Evolutionary conservation across 306 rosid species (phyloP), one percentile per base, ranked within the genome.

Genomic region (Cucurbita argyrosperma): DNA sequence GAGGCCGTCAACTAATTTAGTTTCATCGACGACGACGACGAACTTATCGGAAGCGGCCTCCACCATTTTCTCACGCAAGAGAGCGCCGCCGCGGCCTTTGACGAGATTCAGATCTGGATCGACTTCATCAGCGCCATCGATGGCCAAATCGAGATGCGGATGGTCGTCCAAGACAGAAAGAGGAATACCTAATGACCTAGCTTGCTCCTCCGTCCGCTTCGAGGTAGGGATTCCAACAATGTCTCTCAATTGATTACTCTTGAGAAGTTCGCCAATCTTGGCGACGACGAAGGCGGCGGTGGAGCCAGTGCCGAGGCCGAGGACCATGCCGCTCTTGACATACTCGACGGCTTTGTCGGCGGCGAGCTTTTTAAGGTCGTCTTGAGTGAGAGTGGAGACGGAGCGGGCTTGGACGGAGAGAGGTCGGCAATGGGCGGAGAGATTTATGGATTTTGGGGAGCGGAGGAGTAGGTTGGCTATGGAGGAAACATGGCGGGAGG

Each of bases 101-200:
- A 92, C 97, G 43, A 90, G 38, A 72, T 90, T 92, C 58, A 92
- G 76, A 18, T 58, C 50, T 11, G 95, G 96, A 26, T 92, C 96
- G 39, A 92, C 97, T 74, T 92, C 97, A 6, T 92, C 97, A 10
- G 97, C 95, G 3, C 96, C 97, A 26, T 92, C 97, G 50, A 92
- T 92, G 0, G 95, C 89, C 14, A 92, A 85, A 79, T 92, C 97
- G 19, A 91, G 79, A 1, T 82, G 85, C 0, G 96, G 95, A 55
- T 92, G 85, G 0, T 91, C 65, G 8, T 92, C 87, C 3, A 92
- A 87, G 78, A 89, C 96, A 4, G 96, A 82, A 0, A 92, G 71
- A 6, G 96, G 96, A 61, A 92, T 92, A 18, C 95, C 97, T 3
- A 84, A 16, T 1, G 92, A 78, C 6, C 86, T 9, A 4, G 97